Percentiles rank a stretch among this genome's conserved stretches.
These are phyloP conservation scores for Punica granatum DNA, from an alignment of 345 rosid genomes.

Conservation along the genomic window DNA sequence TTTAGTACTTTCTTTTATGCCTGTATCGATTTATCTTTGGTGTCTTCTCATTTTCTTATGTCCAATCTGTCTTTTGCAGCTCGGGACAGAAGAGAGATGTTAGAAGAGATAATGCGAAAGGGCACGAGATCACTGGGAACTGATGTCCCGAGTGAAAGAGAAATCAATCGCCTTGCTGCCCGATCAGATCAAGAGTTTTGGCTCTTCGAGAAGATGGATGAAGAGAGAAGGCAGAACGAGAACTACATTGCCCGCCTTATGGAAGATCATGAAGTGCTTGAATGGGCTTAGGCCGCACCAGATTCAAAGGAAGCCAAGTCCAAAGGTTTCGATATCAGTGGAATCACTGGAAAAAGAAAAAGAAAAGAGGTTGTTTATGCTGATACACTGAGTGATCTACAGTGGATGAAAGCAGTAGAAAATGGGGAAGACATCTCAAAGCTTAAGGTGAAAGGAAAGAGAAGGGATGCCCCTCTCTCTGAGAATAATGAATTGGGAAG, in stretches of 20 bases:
- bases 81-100: slow-evolving; percentile 87
- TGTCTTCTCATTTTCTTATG: neutral
- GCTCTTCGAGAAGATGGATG: slow-evolving; percentile 92
- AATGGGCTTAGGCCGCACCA: slow-evolving; percentile 71
- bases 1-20: neutral
- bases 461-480: slow-evolving; percentile 27
- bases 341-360: slow-evolving; percentile 65
- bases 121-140: slow-evolving; percentile 93
- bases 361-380: slow-evolving; percentile 72
- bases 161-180: slow-evolving; percentile 94
- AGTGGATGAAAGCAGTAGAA: slow-evolving; percentile 94
- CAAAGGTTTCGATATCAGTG: slow-evolving; percentile 42
- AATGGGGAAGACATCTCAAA: slow-evolving; percentile 67
- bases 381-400: slow-evolving; percentile 77
- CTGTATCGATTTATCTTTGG: neutral
- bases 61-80: slow-evolving; percentile 51
- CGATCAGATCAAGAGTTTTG: slow-evolving; percentile 82
- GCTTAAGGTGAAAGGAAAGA: slow-evolving; percentile 39
- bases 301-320: slow-evolving; percentile 46
- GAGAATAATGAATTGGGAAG: slow-evolving; percentile 27
- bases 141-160: slow-evolving; percentile 98
- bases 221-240: slow-evolving; percentile 79
- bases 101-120: slow-evolving; percentile 95
- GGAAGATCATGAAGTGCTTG: slow-evolving; percentile 97
- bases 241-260: slow-evolving; percentile 79